A percentile compares a stretch with the other conserved stretches of the same genome.
Evolutionary conservation across 1,284 basidiomycete species (phyloP).

Genomic region (Retiboletus flavoniger): DNA sequence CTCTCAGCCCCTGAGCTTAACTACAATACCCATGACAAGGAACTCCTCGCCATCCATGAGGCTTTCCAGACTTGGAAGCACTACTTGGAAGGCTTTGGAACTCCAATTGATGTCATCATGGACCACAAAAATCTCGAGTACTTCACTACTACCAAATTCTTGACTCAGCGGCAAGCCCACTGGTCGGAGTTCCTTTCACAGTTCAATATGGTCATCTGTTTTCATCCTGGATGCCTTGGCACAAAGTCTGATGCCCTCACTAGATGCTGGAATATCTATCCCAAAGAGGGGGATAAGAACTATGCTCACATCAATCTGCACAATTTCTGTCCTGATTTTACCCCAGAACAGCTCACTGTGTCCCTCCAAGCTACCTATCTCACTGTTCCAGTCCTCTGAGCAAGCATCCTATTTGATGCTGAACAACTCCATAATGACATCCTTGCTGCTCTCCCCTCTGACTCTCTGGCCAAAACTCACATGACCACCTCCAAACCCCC

Average conservation of each 20-base stretch:
- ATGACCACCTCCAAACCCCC: too few relatives aligned
- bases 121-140: slow-evolving; percentile 20
- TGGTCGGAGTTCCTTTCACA: neutral
- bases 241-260: slow-evolving; percentile 31
- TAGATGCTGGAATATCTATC: slow-evolving; percentile 17
- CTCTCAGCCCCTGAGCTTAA: too few relatives aligned
- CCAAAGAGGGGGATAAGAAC: slow-evolving; percentile 11
- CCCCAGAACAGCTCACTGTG: neutral
- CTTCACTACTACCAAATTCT: slow-evolving; percentile 6
- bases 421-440: neutral
- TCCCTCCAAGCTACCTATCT: neutral
- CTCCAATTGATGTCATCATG: slow-evolving; percentile 12
- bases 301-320: slow-evolving; percentile 13
- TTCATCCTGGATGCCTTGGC: slow-evolving; percentile 16
- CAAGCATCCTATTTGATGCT: neutral
- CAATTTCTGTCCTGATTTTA: slow-evolving; percentile 1
- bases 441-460: neutral
- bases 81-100: slow-evolving; percentile 14
- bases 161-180: neutral
- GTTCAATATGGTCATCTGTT: neutral
- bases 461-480: neutral
- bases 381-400: neutral
- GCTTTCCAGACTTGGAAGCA: slow-evolving; percentile 15
- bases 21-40: slow-evolving; percentile 32
- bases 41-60: slow-evolving; percentile 32